Evolutionary conservation across 192 early-diverging fungal genomes (phyloP).

Genomic region (Podila verticillata): DNA sequence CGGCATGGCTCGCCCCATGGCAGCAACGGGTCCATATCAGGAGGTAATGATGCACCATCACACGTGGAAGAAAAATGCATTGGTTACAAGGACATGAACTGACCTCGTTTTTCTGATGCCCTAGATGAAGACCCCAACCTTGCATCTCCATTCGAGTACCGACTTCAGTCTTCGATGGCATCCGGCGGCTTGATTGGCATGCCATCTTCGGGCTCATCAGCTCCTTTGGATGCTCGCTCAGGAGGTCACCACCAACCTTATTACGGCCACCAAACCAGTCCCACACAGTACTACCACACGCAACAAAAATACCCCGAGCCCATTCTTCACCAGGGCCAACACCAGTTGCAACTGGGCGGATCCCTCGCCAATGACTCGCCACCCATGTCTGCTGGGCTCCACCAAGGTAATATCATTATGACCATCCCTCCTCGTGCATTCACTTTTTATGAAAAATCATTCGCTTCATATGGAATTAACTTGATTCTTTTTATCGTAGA

Average conservation of each 20-base stretch:
- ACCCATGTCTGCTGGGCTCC: conserved; percentile 12
- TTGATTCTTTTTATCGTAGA: conserved; percentile 2
- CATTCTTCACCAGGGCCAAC: conserved; percentile 35
- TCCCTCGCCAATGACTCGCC: conserved; percentile 39
- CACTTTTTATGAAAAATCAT: neutral
- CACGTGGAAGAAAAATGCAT: neutral
- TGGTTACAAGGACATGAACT: neutral
- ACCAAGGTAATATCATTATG: conserved; percentile 18
- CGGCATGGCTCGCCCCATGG: conserved; percentile 47
- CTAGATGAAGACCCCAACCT: conserved; percentile 44
- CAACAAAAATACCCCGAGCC: conserved; percentile 42
- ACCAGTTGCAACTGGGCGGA: conserved; percentile 46
- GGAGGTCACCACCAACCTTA: conserved; percentile 41
- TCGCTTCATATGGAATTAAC: neutral
- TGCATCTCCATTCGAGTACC: conserved; percentile 43
- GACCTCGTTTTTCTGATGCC: neutral
- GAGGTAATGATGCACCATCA: conserved; percentile 15
- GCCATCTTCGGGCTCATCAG: conserved; percentile 20
- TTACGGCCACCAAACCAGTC: conserved; percentile 39
- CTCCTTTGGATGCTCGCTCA: conserved; percentile 20
- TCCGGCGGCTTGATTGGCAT: conserved; percentile 45
- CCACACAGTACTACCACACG: conserved; percentile 34
- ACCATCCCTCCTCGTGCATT: neutral
- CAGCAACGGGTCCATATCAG: conserved; percentile 44
- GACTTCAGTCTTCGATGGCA: conserved; percentile 34